Base-by-base conservation (phyloP, 345 rosid genomes). In the Carallia brachiata region DNA sequence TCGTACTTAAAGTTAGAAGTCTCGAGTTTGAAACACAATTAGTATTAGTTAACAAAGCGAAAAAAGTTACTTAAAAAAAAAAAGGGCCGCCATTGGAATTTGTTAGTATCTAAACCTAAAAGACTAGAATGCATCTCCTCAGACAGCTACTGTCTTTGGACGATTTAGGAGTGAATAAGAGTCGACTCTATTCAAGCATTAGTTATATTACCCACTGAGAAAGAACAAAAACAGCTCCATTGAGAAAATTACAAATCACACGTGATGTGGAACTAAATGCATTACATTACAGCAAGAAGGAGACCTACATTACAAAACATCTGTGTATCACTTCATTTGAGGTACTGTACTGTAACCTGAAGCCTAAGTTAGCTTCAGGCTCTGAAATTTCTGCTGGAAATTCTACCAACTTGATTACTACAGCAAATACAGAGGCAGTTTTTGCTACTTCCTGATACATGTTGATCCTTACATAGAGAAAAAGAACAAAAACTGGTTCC, bases 261-360 rank as follows among this genome's bases (percentile, higher is more conserved):
- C 18, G 8, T 23, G 66, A 61, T 65, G 67, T 66, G 73, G 48
- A 74, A 65, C 13, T 36, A 2, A 12, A 67, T 56, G 63, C 47
- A 2, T 44, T 40, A 40, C 70, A 27, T 63, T 50, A 28, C 50
- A 66, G 61, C 36, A 65, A 47, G 56, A 56, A 44, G 3, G 3
- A 4, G 16, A 4, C 50, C 50, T 44, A 44, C 50, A 10, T 44
- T 44, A 44, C 50, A 44, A 44, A 44, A 44, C 50, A 73, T 79
- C 71, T 36, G 54, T 36, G 54, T 77, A 6, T 57, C 65, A 31
- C 56, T 73, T 83, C 75, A 80, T 75, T 78, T 31, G 68, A 75
- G n/a, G 77, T 67, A 60, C 36, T 39, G 61, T 67, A 39, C 31
- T 44, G 17, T 44, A 44, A 23, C 57, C 44, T 62, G 68, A 66